A percentile compares a stretch with the other conserved stretches of the same genome.
phyloP scores from a whole-genome alignment of 495 filamentous ascomycete genomes.

The Immersiella caudata region DNA sequence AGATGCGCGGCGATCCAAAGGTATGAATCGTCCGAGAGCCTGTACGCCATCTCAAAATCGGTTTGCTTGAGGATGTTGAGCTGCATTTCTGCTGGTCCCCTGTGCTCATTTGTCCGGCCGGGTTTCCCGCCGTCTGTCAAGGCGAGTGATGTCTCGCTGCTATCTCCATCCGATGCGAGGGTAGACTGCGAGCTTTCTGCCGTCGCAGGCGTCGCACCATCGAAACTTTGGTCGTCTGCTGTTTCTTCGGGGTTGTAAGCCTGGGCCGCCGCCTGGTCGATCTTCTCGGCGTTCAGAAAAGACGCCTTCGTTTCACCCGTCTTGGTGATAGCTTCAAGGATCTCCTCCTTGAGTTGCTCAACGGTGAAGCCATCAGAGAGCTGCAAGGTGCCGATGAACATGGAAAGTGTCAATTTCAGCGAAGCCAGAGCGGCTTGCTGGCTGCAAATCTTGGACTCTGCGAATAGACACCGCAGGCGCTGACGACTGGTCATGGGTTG shows the following conservation, averaged over 20 bases:
- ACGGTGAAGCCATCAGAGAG: constrained; percentile 7
- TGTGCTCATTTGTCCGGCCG: background rate
- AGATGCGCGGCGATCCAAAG: background rate
- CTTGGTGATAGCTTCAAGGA: background rate
- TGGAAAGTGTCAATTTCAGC: constrained; percentile 1
- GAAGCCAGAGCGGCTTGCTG: background rate
- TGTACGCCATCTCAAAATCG: background rate
- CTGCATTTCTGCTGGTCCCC: background rate
- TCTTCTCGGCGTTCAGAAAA: constrained; percentile 2
- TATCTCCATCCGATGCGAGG: background rate
- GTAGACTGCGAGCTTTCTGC: background rate
- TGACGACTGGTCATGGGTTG: background rate
- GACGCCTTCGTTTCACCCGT: background rate
- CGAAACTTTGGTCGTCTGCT: background rate
- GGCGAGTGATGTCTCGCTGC: background rate
- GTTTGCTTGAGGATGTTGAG: background rate
- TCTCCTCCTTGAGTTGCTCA: constrained; percentile 4
- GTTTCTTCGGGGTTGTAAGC: background rate
- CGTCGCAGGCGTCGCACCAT: background rate
- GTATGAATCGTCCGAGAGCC: background rate
- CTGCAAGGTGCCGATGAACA: constrained; percentile 1
- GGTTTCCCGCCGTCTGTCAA: background rate
- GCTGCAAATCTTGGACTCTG: constrained; percentile 2
- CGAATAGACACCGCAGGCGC: background rate
- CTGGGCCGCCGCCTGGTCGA: background rate